Evolutionary conservation across 1,284 basidiomycete species (phyloP).

Genomic region (Prillingera fragicola): DNA sequence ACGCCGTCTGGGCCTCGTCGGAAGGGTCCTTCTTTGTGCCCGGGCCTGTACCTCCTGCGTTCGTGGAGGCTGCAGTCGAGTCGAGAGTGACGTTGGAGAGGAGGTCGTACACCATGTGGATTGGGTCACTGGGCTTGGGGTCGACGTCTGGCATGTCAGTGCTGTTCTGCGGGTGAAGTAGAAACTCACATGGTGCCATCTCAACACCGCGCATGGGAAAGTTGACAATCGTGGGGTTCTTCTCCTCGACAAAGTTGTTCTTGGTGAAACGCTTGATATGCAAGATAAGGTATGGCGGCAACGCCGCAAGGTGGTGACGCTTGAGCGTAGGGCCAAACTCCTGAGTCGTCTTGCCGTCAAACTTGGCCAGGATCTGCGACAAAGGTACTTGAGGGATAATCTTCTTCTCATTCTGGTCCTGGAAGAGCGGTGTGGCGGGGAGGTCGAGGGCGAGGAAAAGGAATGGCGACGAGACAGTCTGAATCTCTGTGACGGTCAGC

Average conservation of each 20-base stretch:
- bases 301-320: constrained; percentile 77
- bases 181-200: constrained; percentile 72
- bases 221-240: constrained; percentile 97
- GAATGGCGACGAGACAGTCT: constrained; percentile 81
- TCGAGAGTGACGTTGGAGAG: constrained; percentile 94
- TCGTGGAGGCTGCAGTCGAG: constrained; percentile 76
- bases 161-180: too few relatives aligned
- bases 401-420: constrained; percentile 91
- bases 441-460: constrained; percentile 92
- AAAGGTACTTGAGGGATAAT: constrained; percentile 97
- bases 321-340: constrained; percentile 80
- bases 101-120: constrained; percentile 79
- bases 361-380: constrained; percentile 87
- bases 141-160: constrained; percentile 63
- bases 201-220: constrained; percentile 91
- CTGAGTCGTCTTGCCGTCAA: constrained; percentile 82
- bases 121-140: constrained; percentile 54
- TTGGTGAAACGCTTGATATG: constrained; percentile 98
- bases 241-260: constrained; percentile 95
- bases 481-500: constrained; percentile 61
- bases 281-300: constrained; percentile 89
- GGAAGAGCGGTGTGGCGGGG: constrained; percentile 92
- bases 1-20: constrained; percentile 49
- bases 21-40: constrained; percentile 22
- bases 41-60: constrained; percentile 29